Base-by-base conservation (phyloP, 345 rosid species). In the Draba incana region DNA sequence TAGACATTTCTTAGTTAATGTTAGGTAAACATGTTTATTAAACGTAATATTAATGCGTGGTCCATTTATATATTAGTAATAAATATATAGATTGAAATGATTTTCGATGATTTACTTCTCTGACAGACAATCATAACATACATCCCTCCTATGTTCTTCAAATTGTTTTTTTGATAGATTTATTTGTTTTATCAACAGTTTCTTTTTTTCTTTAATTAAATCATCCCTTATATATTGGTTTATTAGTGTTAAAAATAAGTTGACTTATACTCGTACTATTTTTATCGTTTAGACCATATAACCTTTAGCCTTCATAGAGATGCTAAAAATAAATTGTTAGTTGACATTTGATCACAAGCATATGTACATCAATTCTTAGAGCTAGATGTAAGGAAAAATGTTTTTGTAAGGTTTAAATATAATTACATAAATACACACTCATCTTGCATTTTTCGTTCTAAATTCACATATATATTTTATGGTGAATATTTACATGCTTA, bases 11-110 rank as follows among this genome's bases (percentile, higher is more conserved):
- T 75, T 68, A 54, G 56, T 62, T 64, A 27, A 45, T 68, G 84
- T 85, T 84, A 80, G 88, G 89, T 84, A 67, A 80, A 83, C 85
- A 82, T 78, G 80, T 80, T 81, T 67, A 69, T 65, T 76, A 24
- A 51, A 60, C 68, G 62, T 66, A 60, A 65, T 53, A 77, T 74
- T 71, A 57, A 66, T 66, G 28, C 66, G 67, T 71, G 64, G 75
- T 71, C 60, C 55, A 68, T 39, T 68, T 49, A 56, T 59, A 31
- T 20, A 58, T 58, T 58, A 59, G 39, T 69, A 33, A 48, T 20
- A 20, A 37, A 30, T 62, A 39, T 68, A 14, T 69, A 43, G 5
- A 62, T 20, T 45, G 41, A 61, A 53, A 46, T 62, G 38, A 67
- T 62, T 75, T 37, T 75, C 9, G 60, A 68, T 75, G 60, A 68